Conservation (phyloP, 2,329 filamentous ascomycete species). For the Apiospora koreana region DNA sequence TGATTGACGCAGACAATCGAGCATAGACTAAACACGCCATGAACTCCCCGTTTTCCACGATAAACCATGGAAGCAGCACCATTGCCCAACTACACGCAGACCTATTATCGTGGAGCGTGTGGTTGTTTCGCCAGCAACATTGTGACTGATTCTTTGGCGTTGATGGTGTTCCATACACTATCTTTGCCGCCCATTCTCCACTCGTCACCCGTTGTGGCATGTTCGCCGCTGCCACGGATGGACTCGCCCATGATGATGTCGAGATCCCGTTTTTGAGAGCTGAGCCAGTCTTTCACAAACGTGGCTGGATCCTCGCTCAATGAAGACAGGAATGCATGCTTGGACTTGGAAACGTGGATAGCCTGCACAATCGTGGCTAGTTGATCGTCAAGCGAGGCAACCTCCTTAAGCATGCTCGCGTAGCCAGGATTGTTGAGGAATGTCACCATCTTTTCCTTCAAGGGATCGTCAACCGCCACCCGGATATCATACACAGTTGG, state of each 20-base stretch:
- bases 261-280: constrained; percentile 86
- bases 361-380: constrained; percentile 82
- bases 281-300: constrained; percentile 87
- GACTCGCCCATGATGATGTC: constrained; percentile 86
- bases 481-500: constrained; percentile 90
- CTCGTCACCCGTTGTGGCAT: constrained; percentile 58
- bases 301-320: constrained; percentile 79
- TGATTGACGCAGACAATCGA: constrained; percentile 1
- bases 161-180: constrained; percentile 58
- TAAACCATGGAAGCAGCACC: neutral
- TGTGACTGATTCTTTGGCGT: constrained; percentile 64
- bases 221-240: constrained; percentile 60
- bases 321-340: constrained; percentile 82
- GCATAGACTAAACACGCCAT: constrained; percentile 7
- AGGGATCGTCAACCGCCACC: constrained; percentile 80
- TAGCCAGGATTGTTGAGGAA: constrained; percentile 71
- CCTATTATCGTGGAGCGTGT: constrained; percentile 15
- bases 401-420: constrained; percentile 72
- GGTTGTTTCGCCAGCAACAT: constrained; percentile 58
- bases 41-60: neutral
- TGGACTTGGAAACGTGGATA: constrained; percentile 81
- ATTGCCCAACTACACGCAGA: neutral
- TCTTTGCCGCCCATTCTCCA: constrained; percentile 64
- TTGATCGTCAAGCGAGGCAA: constrained; percentile 79
- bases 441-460: constrained; percentile 65